Evolutionary conservation across 2,329 filamentous ascomycete species (phyloP).

Genomic region (Amylocarpus encephaloides): DNA sequence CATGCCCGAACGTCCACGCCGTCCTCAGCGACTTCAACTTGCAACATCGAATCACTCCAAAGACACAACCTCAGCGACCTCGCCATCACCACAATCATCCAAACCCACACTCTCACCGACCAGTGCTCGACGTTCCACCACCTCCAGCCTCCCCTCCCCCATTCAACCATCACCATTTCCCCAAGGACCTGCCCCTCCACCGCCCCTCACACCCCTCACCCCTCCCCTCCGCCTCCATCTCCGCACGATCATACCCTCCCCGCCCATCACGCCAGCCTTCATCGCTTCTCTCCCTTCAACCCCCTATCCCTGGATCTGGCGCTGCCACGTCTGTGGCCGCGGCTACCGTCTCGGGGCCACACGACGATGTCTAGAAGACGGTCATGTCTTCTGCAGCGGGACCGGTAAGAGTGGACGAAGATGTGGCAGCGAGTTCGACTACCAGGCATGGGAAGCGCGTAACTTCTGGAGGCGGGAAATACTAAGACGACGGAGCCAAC

Average conservation of each 20-base stretch:
- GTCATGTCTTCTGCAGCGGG: constrained; percentile 23
- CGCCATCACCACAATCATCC: too few species aligned
- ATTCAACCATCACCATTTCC: too few species aligned
- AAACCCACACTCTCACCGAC: too few species aligned
- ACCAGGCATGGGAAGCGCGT: constrained; percentile 14
- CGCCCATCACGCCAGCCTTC: constrained; percentile 22
- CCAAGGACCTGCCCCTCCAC: too few species aligned
- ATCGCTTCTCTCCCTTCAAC: constrained; percentile 21
- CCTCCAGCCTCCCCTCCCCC: too few species aligned
- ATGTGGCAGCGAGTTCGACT: constrained; percentile 21
- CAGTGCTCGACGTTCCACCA: too few species aligned
- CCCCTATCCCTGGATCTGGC: constrained; percentile 32
- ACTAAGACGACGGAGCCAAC: neutral
- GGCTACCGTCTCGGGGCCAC: constrained; percentile 32
- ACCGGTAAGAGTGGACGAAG: neutral
- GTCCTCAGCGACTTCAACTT: too few species aligned
- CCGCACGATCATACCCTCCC: constrained; percentile 22
- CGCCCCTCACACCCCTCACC: neutral
- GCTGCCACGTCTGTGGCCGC: constrained; percentile 31
- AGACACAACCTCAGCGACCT: too few species aligned
- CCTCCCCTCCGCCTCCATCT: constrained; percentile 17
- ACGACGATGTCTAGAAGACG: constrained; percentile 31
- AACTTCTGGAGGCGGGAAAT: constrained; percentile 16
- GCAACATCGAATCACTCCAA: too few species aligned
- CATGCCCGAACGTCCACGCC: too few species aligned